Evolutionary conservation across 805 yeast genomes (phyloP).

Genomic region (Torulaspora gathmanii): DNA sequence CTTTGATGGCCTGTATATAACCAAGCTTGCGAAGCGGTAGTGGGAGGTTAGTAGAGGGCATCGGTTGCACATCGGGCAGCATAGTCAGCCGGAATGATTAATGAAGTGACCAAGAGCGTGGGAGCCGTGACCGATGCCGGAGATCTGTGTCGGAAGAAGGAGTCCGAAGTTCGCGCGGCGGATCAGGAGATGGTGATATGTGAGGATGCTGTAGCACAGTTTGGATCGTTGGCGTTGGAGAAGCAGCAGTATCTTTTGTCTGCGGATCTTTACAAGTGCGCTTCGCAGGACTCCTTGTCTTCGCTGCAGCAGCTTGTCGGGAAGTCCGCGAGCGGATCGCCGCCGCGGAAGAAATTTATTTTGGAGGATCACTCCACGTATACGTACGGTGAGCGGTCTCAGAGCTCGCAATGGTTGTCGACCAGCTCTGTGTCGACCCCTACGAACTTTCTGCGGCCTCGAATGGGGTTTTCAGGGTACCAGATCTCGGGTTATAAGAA

Average conservation of each 20-base stretch:
- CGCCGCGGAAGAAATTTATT: slow-evolving; percentile 14
- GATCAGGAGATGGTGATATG: neutral
- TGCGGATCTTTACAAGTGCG: slow-evolving; percentile 19
- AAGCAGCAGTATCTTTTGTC: slow-evolving; percentile 9
- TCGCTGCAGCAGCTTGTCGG: slow-evolving; percentile 16
- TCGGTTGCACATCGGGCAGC: no score
- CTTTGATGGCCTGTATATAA: neutral
- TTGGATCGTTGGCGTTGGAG: slow-evolving; percentile 6
- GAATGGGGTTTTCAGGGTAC: slow-evolving; percentile 33
- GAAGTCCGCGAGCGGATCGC: slow-evolving; percentile 4
- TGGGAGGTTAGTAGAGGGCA: no score
- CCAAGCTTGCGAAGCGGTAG: no score
- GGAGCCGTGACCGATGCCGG: neutral
- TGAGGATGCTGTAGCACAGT: neutral
- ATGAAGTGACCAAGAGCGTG: slow-evolving; percentile 4
- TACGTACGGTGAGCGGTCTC: neutral
- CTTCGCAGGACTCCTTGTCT: slow-evolving; percentile 25
- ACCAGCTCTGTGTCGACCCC: slow-evolving; percentile 5
- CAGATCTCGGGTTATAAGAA: slow-evolving; percentile 35
- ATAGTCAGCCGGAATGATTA: slow-evolving; percentile 1
- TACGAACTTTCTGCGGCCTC: slow-evolving; percentile 27
- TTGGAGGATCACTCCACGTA: slow-evolving; percentile 12
- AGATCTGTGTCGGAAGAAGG: neutral
- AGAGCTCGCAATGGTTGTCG: neutral
- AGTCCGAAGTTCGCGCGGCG: no score